These are phyloP conservation scores for Phytophthora agathidicida DNA, from an alignment of 352 stramenopile genomes.

Conservation along the genomic window DNA sequence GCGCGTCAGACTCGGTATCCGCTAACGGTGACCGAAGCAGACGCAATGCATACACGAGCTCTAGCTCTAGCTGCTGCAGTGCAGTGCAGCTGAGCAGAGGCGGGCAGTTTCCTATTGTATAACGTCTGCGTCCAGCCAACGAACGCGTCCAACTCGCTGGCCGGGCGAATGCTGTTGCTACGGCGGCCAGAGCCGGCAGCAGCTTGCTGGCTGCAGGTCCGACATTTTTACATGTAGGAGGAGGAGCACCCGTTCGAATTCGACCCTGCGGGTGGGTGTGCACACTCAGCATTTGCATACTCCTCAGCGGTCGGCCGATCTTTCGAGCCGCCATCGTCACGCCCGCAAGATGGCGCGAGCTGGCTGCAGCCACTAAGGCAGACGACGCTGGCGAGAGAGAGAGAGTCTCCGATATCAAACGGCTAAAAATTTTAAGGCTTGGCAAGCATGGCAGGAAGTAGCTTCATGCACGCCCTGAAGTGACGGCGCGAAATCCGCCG, in stretches of 20 bases:
- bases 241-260: constrained; percentile 8
- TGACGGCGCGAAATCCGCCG: no score
- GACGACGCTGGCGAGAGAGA: background rate
- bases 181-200: no score
- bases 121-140: constrained; percentile 5
- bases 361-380: constrained; percentile 10
- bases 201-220: no score
- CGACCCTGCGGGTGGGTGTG: background rate
- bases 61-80: no score
- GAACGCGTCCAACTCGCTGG: background rate
- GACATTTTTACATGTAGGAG: background rate
- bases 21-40: no score
- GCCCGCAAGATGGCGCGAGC: constrained; percentile 10
- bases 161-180: no score
- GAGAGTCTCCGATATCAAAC: constrained; percentile 4
- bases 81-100: no score
- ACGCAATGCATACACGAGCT: no score
- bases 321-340: constrained; percentile 21
- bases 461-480: no score
- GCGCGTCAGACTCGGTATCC: no score
- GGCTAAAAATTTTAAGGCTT: constrained; percentile 11
- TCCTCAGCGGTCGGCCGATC: background rate
- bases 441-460: no score
- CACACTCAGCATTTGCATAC: background rate
- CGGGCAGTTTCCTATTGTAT: no score